Percentiles rank a stretch among this genome's conserved stretches.
Conservation (phyloP, 192 early-diverging fungal genomes). For the Borealophlyctis nickersoniae region DNA sequence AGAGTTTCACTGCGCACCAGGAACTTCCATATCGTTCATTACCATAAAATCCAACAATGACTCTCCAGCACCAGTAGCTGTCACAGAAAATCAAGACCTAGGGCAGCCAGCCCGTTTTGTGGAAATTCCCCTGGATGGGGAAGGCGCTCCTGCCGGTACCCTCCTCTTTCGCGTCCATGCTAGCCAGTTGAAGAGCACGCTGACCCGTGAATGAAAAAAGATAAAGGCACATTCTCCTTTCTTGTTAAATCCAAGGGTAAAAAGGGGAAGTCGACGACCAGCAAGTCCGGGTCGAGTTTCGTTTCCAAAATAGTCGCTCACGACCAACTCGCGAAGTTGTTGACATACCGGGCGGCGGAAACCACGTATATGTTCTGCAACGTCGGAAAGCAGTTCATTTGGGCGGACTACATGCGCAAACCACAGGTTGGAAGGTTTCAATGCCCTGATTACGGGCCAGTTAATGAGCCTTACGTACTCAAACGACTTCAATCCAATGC, state of each 20-base stretch:
- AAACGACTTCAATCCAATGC: too few species aligned
- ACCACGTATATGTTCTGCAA: constrained; percentile 72
- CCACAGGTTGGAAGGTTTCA: constrained; percentile 48
- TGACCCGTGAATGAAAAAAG: too few species aligned
- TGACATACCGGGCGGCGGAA: constrained; percentile 29
- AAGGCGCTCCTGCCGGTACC: constrained; percentile 4
- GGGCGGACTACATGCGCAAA: constrained; percentile 61
- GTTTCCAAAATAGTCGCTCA: constrained; percentile 39
- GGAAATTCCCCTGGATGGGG: constrained; percentile 24
- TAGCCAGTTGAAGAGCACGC: too few species aligned
- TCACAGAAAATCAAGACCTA: not conserved
- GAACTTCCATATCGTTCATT: not conserved
- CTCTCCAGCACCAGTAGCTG: not conserved
- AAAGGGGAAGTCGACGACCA: constrained; percentile 25
- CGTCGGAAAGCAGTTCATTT: constrained; percentile 65
- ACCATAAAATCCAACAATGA: not conserved
- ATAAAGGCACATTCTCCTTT: constrained; percentile 22
- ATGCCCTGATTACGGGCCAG: not conserved
- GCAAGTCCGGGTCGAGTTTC: constrained; percentile 28
- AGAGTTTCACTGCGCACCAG: not conserved
- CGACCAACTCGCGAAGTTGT: constrained; percentile 45
- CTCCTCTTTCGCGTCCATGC: not conserved
- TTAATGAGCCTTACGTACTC: not conserved
- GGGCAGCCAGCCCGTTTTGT: constrained; percentile 22
- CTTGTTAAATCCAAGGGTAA: constrained; percentile 25